Conservation (phyloP, 2,329 filamentous ascomycete species). For the Huntiella abstrusa region DNA sequence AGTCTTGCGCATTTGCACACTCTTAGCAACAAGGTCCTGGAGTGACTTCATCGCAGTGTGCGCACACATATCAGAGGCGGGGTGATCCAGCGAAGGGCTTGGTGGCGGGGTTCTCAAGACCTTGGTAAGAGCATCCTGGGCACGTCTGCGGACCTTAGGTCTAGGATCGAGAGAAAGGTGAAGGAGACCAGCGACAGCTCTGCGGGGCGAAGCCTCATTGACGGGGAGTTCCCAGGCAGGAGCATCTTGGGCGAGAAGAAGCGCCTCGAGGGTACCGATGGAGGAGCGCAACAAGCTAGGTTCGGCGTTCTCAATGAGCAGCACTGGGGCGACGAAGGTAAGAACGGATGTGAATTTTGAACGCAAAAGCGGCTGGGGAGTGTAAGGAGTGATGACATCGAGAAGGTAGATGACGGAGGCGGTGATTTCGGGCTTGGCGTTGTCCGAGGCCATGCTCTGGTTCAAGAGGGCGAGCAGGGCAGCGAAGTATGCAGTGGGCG, state of each 20-base stretch:
- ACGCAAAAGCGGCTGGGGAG: conserved; percentile 70
- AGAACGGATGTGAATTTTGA: conserved; percentile 93
- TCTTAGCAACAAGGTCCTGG: conserved; percentile 49
- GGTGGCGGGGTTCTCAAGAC: conserved; percentile 74
- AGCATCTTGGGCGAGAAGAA: conserved; percentile 75
- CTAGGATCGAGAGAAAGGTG: conserved; percentile 69
- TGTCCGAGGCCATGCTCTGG: conserved; percentile 50
- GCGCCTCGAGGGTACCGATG: conserved; percentile 83
- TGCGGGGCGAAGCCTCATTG: conserved; percentile 64
- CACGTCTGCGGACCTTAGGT: conserved; percentile 85
- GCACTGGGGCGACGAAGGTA: conserved; percentile 62
- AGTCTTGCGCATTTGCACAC: conserved; percentile 40
- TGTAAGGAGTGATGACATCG: conserved; percentile 72
- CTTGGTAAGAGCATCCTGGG: conserved; percentile 71
- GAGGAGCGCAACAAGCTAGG: conserved; percentile 71
- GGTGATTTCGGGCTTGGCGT: conserved; percentile 63
- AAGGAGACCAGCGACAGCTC: conserved; percentile 72
- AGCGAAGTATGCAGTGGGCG: conserved; percentile 84
- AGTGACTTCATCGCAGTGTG: conserved; percentile 72
- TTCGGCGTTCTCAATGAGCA: conserved; percentile 65
- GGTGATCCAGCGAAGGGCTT: conserved; percentile 82
- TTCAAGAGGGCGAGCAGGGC: conserved; percentile 77
- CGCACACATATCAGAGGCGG: conserved; percentile 88
- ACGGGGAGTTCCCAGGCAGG: conserved; percentile 74
- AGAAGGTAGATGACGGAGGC: conserved; percentile 87